Conservation (phyloP, 306 rosid genomes). For the Notholithocarpus densiflorus region DNA sequence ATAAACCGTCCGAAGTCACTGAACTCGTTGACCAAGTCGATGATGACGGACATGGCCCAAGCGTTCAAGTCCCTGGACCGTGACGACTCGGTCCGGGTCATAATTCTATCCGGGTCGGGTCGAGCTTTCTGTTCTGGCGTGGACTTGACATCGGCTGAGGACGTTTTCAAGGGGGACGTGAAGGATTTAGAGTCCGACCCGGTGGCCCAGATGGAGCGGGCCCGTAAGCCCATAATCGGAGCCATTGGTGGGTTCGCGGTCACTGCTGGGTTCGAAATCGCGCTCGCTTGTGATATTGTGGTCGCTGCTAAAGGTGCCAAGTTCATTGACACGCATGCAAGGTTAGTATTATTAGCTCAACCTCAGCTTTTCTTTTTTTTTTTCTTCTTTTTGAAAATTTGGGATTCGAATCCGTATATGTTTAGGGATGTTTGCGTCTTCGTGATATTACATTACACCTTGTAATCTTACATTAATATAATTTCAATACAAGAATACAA, state of each 20-base stretch:
- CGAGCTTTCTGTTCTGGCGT: conserved; percentile 94
- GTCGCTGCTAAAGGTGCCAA: conserved; percentile 78
- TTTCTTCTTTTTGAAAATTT: neutral
- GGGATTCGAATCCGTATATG: no score
- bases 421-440: no score
- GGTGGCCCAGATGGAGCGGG: conserved; percentile 77
- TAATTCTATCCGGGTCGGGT: conserved; percentile 75
- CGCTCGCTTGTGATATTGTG: conserved; percentile 80
- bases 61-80: conserved; percentile 56
- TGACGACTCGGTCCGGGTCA: conserved; percentile 65
- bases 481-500: no score
- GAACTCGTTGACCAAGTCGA: conserved; percentile 69
- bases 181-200: conserved; percentile 68
- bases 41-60: conserved; percentile 72
- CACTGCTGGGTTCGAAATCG: conserved; percentile 91
- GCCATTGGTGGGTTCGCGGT: conserved; percentile 84
- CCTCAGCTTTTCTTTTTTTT: neutral
- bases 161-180: conserved; percentile 89
- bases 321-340: conserved; percentile 84
- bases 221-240: conserved; percentile 82
- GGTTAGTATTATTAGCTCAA: conserved; percentile 31
- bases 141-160: conserved; percentile 78
- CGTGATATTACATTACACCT: no score
- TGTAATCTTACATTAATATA: no score
- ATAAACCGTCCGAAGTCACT: conserved; percentile 81